Conservation (phyloP, 202 grass and related monocot genomes). For the Eragrostis tef region DNA sequence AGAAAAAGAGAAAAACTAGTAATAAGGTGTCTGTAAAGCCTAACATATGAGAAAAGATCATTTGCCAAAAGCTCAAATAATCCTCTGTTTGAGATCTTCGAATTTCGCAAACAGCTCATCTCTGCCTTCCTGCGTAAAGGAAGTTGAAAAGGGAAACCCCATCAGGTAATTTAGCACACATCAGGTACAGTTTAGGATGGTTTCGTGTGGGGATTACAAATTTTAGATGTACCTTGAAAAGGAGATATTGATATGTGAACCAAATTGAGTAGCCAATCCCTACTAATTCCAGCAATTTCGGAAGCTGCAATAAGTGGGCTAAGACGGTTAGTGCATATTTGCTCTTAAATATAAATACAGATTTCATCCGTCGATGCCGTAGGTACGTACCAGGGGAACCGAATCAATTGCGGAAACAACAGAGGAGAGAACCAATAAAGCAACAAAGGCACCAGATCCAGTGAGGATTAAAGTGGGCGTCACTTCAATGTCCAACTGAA, state of each 20-base stretch:
- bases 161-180: slow-evolving; percentile 33
- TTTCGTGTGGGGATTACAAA: slow-evolving; percentile 1
- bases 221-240: slow-evolving; percentile 72
- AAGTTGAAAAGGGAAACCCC: not conserved
- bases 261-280: slow-evolving; percentile 80
- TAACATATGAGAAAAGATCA: slow-evolving; percentile 40
- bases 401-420: slow-evolving; percentile 72
- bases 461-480: slow-evolving; percentile 60
- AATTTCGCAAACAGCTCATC: slow-evolving; percentile 71
- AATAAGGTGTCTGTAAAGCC: slow-evolving; percentile 43
- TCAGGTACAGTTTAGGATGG: not conserved
- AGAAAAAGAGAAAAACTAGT: slow-evolving; percentile 38
- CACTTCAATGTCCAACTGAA: slow-evolving; percentile 78
- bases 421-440: slow-evolving; percentile 61
- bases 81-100: slow-evolving; percentile 62
- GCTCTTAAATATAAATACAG: not conserved
- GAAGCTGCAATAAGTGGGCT: slow-evolving; percentile 59
- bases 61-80: slow-evolving; percentile 52
- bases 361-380: slow-evolving; percentile 6
- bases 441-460: slow-evolving; percentile 58
- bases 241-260: slow-evolving; percentile 72
- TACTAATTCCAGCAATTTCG: slow-evolving; percentile 72
- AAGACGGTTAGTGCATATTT: slow-evolving; percentile 22
- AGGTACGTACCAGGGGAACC: slow-evolving; percentile 77
- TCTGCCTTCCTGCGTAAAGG: slow-evolving; percentile 67